Base-by-base conservation (phyloP, 805 yeast species). In the Aciculoconidium aculeatum region DNA sequence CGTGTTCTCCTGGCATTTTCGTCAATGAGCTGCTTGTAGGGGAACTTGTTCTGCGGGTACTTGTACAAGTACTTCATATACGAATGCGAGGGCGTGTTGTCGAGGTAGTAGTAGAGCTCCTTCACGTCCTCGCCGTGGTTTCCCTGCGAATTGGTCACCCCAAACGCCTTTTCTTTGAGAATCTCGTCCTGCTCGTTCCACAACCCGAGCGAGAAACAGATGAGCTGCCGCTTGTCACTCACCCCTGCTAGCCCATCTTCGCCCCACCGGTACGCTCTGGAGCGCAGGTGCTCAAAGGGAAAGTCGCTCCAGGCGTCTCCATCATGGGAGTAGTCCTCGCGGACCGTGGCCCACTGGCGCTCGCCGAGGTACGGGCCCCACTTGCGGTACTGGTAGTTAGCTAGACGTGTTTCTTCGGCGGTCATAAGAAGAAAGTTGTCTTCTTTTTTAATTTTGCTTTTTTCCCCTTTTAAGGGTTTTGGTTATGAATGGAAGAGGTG, bases 91-190 rank as follows among this genome's bases (percentile, higher is more conserved):
- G 96, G 96, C 8, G 94, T 83, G 58, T 85, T 87, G 59, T 87
- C 96, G 37, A 87, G 67, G 49, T 87, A 86, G 51, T 76, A 87
- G 52, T 83, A 83, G 41, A 78, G 55, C 49, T 83, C 94, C 59
- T 87, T 87, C 36, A 85, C 95, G 53, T 87, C 96, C 52, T 87
- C 96, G 32, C 96, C 96, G 54, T 87, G 96, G 53, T 88, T 88
- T 8, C 96, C 96, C 52, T 87, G 88, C 9, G 84, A 86, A 29
- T 94, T 94, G 15, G 95, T 86, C 21, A 86, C 70, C 2, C 96
- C 96, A 54, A 79, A 87, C 38, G 82, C 65, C 40, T 85, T 78
- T 51, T 87, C 96, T 56, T 87, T 87, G 53, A 87, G 67, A 42
- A 85, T 72, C 23, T 74, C 77, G 57, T 87, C 96, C 42, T 84